Conservation (phyloP, 192 early-diverging fungal species). For the Backusella morwellensis region DNA sequence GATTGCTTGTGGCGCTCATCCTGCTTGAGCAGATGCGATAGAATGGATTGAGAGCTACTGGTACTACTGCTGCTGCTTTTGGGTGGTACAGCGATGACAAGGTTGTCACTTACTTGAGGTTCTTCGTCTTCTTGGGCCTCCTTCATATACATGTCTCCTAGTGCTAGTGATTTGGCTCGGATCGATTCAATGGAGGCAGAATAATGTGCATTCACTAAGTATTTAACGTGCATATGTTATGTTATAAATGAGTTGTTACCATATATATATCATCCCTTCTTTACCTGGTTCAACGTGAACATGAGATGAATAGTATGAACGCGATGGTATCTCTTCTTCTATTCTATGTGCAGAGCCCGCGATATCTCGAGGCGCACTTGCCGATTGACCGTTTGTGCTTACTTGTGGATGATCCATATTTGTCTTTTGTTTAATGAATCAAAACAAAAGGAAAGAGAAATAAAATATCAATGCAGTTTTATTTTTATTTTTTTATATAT, state of each 20-base stretch:
- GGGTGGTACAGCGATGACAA: not conserved
- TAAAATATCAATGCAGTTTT: not conserved
- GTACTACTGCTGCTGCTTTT: not conserved
- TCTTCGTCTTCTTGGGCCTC: not conserved
- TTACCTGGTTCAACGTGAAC: conserved; percentile 25
- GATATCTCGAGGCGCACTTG: conserved; percentile 17
- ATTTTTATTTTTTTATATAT: not conserved
- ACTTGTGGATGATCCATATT: not conserved
- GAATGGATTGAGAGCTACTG: conserved; percentile 7
- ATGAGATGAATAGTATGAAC: conserved; percentile 39
- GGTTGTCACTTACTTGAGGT: not conserved
- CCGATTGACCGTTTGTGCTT: not conserved
- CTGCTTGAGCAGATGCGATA: conserved; percentile 22
- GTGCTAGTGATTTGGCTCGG: conserved; percentile 36
- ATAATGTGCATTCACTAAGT: conserved; percentile 22
- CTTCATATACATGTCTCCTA: conserved; percentile 30
- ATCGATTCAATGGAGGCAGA: conserved; percentile 41
- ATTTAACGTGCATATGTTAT: not conserved
- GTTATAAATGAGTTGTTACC: not conserved
- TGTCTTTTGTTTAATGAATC: not conserved
- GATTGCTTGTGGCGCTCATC: not conserved
- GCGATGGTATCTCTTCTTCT: conserved; percentile 30
- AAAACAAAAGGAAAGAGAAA: not conserved
- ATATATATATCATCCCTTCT: not conserved
- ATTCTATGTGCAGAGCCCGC: not conserved